A percentile compares a stretch with the other conserved stretches of the same genome.
phyloP scores from a whole-genome alignment of 192 early-diverging fungal species.

The Backusella macrospora region DNA sequence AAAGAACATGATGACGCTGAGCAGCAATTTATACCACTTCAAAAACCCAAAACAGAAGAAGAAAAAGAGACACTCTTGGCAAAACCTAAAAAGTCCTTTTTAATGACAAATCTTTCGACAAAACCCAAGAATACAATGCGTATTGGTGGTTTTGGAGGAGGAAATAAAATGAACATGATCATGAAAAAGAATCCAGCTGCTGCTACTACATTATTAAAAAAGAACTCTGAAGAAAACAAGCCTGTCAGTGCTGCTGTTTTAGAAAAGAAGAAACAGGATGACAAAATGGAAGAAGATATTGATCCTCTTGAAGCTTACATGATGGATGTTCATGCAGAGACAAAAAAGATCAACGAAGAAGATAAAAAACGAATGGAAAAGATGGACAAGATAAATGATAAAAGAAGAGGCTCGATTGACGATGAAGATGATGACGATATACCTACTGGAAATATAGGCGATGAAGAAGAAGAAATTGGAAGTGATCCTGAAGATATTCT shows the following conservation, averaged over 20 bases:
- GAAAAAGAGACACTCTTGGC: conserved; percentile 19
- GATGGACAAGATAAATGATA: conserved; percentile 23
- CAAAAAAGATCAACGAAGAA: conserved; percentile 68
- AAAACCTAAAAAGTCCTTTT: conserved; percentile 12
- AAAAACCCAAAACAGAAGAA: conserved; percentile 8
- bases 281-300: conserved; percentile 53
- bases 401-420: conserved; percentile 26
- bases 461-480: conserved; percentile 55
- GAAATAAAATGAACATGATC: conserved; percentile 6
- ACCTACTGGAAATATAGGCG: neutral
- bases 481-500: conserved; percentile 73
- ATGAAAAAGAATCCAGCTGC: conserved; percentile 15
- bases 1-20: conserved; percentile 10
- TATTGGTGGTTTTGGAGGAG: conserved; percentile 25
- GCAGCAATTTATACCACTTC: conserved; percentile 21
- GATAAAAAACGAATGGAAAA: conserved; percentile 45
- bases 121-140: conserved; percentile 28
- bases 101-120: conserved; percentile 12
- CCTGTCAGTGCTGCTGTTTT: neutral
- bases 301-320: conserved; percentile 89
- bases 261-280: conserved; percentile 24
- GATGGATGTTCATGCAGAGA: conserved; percentile 77
- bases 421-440: conserved; percentile 43
- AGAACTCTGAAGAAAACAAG: neutral
- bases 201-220: neutral